These are phyloP conservation scores for Debaryomyces castellii DNA, from an alignment of 805 yeast species.

Conservation along the genomic window DNA sequence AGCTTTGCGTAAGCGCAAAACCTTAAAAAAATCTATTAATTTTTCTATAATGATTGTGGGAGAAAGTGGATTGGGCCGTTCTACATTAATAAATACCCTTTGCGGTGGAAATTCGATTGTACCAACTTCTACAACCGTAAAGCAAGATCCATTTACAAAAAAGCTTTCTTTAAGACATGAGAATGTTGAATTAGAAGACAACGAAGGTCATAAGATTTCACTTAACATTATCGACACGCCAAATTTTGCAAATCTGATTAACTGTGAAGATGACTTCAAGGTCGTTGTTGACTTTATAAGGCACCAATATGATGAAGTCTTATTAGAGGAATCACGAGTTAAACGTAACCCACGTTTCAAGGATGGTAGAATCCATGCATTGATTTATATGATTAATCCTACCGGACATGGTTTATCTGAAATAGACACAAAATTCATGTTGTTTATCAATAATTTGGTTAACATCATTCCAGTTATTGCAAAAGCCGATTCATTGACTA, in stretches of 20 bases:
- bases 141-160: constrained; percentile 50
- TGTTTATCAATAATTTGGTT: constrained; percentile 40
- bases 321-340: constrained; percentile 76
- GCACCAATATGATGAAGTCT: constrained; percentile 80
- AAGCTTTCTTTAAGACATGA: constrained; percentile 69
- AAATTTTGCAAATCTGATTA: constrained; percentile 74
- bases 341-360: constrained; percentile 83
- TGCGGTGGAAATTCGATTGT: constrained; percentile 83
- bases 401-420: constrained; percentile 46
- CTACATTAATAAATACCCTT: constrained; percentile 88
- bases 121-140: constrained; percentile 62
- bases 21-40: constrained; percentile 78
- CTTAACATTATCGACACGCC: constrained; percentile 80
- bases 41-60: constrained; percentile 88
- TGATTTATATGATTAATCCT: constrained; percentile 45
- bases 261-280: constrained; percentile 66
- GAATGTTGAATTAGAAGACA: constrained; percentile 80
- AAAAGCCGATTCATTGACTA: constrained; percentile 44
- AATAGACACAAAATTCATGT: constrained; percentile 42
- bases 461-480: constrained; percentile 45
- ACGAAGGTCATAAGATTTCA: constrained; percentile 80
- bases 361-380: constrained; percentile 77
- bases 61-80: constrained; percentile 82
- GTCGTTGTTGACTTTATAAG: constrained; percentile 74
- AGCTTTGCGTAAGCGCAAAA: constrained; percentile 64